Evolutionary conservation across 1,284 basidiomycete genomes (phyloP).

Genomic region (Trichosporon sp.): DNA sequence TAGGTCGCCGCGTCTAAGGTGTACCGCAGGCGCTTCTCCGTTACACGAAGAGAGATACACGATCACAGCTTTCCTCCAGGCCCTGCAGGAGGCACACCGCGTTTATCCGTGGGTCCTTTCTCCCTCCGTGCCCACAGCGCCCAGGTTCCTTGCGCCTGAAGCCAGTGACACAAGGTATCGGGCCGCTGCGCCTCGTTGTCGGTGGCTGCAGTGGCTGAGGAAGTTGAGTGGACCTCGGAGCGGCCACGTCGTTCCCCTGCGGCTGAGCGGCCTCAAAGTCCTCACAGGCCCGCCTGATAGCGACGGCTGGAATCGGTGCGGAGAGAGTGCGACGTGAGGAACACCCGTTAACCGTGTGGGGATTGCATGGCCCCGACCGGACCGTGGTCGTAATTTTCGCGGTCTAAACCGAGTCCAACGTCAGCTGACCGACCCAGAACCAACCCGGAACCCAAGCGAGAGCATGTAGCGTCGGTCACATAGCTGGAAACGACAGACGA

Average conservation of each 20-base stretch:
- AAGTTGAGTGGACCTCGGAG: conserved; percentile 42
- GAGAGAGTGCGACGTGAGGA: not conserved
- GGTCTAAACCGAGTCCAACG: not conserved
- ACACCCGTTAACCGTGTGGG: not conserved
- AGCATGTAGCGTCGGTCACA: not conserved
- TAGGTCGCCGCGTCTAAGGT: not conserved
- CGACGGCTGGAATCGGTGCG: not conserved
- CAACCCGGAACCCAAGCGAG: not conserved
- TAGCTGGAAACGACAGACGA: not conserved
- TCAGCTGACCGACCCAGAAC: not conserved
- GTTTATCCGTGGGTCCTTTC: not conserved
- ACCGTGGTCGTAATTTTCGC: not conserved
- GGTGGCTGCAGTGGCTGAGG: conserved; percentile 45
- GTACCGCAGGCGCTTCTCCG: not conserved
- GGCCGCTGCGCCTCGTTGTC: not conserved
- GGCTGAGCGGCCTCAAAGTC: not conserved
- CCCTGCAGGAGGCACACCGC: not conserved
- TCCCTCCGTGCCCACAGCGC: not conserved
- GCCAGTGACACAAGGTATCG: not conserved
- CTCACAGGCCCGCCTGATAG: not conserved
- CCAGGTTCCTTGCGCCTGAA: not conserved
- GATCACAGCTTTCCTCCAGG: not conserved
- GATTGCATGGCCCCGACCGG: not conserved
- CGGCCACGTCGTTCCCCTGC: not conserved
- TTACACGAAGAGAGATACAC: not conserved